Base-by-base conservation (phyloP, 75 land plant genomes). In the Picea glauca region DNA sequence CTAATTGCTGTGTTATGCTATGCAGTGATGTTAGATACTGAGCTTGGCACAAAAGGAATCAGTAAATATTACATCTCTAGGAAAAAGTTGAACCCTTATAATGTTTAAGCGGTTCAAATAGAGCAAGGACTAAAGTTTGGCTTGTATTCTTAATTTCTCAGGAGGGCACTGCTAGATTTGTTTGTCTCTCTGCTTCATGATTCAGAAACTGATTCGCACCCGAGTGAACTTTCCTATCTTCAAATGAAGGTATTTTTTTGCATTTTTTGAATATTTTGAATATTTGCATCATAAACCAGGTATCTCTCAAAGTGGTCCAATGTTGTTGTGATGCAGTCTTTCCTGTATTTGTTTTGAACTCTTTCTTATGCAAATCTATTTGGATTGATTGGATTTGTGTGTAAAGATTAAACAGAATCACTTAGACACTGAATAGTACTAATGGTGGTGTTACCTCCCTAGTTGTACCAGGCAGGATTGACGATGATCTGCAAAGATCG, bases 171-270 rank as follows among this genome's bases (percentile, higher is more conserved):
- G 3, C 74, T 85, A 77, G 81, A 89, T 38, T 58, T 60, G 64
- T 94, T 94, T 65, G 21, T 88, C 15, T 80, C 79, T n/a, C 50
- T 91, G 77, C 70, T 64, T 62, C 64, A 62, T 30, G 79, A 74
- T 56, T 68, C 62, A 21, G 60, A 40, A 18, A 21, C 58, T 35
- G 79, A 64, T 13, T 58, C 58, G 77, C 46, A 63, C 13, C 17
- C 72, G 13, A 40, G 60, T 56, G 85, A 60, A 13, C 75, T 85
- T 75, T 82, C 92, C 77, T 94, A 94, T 89, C 68, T 60, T 72
- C 77, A 87, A 84, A 74, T 93, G 79, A 94, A 94, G 97, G 96
- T 94, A 82, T 23, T 74, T 5, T 60, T 54, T 43, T 17, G 67
- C n/a, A n/a, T 5, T 60, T 35, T 43, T 56, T 58, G 30, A n/a